Evolutionary conservation across 2,329 filamentous ascomycete species (phyloP), one percentile per base, ranked within the genome.

Genomic region (Fusarium anguioides): DNA sequence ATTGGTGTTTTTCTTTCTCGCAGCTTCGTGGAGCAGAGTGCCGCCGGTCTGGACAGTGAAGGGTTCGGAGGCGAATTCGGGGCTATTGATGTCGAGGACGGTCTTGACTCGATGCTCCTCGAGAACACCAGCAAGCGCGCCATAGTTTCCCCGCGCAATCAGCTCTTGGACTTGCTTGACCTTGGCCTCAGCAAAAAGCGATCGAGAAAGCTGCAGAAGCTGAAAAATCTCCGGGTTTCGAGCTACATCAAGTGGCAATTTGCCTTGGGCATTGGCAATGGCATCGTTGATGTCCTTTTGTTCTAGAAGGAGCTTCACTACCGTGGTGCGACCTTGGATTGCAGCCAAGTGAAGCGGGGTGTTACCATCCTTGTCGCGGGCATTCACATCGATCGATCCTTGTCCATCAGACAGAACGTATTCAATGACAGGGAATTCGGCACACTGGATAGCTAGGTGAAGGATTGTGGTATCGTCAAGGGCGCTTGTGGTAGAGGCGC

Each of bases 221-320:
- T 98, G 94, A 81, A 97, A 98, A 56, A 98, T 97, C 18, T 98
- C 95, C 2, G 96, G 93, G 24, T 90, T 97, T 36, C 94, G 89
- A 6, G 96, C 93, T 39, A 97, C 83, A 74, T 99, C 96, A 49
- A 98, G 87, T 7, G 96, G 90, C 6, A 94, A 87, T 74, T 94
- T 93, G 51, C 93, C 94, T 57, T 92, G 89, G 74, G 90, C 89
- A 80, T 99, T 99, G 53, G 90, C 83, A 46, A 96, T 83, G 8
- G 94, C 90, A 76, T 99, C 96, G 75, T 97, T 97, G 80, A 98
- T 92, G 42, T 86, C 89, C 41, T 89, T 87, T 70, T 93, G 91
- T 49, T 94, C 92, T 24, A 99, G 84, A 49, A 99, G 83, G 60
- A 97, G 85, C 65, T 91, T 90, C 55, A 99, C 94, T 9, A 97